Evolutionary conservation across 1,139 yeast genomes (phyloP).

Genomic region (Candida tetrigidarum): DNA sequence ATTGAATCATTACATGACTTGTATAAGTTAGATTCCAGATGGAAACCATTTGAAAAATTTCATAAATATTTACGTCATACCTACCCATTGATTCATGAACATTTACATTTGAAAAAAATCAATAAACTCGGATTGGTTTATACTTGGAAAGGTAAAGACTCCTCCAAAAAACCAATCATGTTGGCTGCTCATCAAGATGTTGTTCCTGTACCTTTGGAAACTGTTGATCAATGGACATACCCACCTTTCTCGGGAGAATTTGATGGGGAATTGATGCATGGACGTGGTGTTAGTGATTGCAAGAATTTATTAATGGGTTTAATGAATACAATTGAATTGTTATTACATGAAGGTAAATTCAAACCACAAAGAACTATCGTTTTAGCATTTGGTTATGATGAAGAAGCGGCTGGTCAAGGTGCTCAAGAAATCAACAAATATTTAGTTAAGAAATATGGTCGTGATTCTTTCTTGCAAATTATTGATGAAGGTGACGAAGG

Average conservation of each 20-base stretch:
- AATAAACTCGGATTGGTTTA: conserved; percentile 38
- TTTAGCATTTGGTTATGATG: conserved; percentile 51
- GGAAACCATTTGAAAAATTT: conserved; percentile 36
- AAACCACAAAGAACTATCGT: conserved; percentile 40
- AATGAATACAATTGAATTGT: conserved; percentile 42
- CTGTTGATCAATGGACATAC: conserved; percentile 63
- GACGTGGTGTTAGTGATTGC: conserved; percentile 49
- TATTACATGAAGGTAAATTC: conserved; percentile 30
- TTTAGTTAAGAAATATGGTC: conserved; percentile 37
- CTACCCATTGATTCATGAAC: conserved; percentile 37
- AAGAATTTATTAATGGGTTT: conserved; percentile 44
- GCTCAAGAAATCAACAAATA: conserved; percentile 34
- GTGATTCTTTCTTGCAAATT: conserved; percentile 41
- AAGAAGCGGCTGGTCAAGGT: conserved; percentile 46
- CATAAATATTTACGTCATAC: conserved; percentile 31
- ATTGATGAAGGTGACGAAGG: conserved; percentile 45
- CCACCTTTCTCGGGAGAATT: conserved; percentile 73
- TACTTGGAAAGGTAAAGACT: conserved; percentile 39
- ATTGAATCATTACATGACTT: conserved; percentile 28
- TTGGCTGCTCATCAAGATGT: conserved; percentile 59
- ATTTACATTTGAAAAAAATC: conserved; percentile 33
- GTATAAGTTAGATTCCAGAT: conserved; percentile 30
- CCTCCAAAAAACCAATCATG: conserved; percentile 39
- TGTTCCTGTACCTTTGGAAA: conserved; percentile 73
- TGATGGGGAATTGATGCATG: conserved; percentile 54